Evolutionary conservation across 805 yeast species (phyloP).

Genomic region (Nakazawaea pomicola): DNA sequence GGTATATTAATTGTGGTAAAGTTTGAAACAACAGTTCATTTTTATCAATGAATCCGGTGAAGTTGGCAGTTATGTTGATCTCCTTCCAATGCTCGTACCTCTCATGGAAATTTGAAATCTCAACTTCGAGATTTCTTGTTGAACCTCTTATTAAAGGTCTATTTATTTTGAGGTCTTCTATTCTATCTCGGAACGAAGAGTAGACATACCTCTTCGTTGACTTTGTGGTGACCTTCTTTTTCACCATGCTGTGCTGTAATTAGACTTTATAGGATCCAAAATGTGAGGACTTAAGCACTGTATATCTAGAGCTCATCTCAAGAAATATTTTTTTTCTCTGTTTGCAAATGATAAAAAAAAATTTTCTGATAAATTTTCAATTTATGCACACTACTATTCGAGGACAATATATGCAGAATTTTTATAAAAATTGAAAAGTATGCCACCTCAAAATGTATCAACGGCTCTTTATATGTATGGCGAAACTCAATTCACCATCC

Average conservation of each 20-base stretch:
- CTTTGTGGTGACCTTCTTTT: slow-evolving; percentile 42
- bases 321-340: slow-evolving; percentile 1
- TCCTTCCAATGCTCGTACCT: slow-evolving; percentile 86
- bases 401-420: not conserved
- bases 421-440: not conserved
- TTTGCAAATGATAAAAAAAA: slow-evolving; percentile 1
- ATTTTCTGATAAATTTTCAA: slow-evolving; percentile 1
- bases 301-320: slow-evolving; percentile 6
- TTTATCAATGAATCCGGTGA: slow-evolving; percentile 55
- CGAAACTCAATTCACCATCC: too few species aligned
- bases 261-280: not conserved
- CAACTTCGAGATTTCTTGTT: slow-evolving; percentile 64
- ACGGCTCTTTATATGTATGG: too few species aligned
- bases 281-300: not conserved
- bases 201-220: slow-evolving; percentile 57
- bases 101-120: slow-evolving; percentile 72
- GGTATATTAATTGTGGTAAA: slow-evolving; percentile 75
- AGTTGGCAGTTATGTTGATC: slow-evolving; percentile 69
- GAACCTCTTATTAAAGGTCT: slow-evolving; percentile 54
- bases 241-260: slow-evolving; percentile 20
- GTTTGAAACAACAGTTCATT: slow-evolving; percentile 57
- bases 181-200: slow-evolving; percentile 76
- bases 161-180: slow-evolving; percentile 76
- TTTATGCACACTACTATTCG: slow-evolving; percentile 9
- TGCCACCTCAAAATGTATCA: not conserved